Conservation (phyloP, 2,329 filamentous ascomycete genomes). For the Aspergillus amoenus region DNA sequence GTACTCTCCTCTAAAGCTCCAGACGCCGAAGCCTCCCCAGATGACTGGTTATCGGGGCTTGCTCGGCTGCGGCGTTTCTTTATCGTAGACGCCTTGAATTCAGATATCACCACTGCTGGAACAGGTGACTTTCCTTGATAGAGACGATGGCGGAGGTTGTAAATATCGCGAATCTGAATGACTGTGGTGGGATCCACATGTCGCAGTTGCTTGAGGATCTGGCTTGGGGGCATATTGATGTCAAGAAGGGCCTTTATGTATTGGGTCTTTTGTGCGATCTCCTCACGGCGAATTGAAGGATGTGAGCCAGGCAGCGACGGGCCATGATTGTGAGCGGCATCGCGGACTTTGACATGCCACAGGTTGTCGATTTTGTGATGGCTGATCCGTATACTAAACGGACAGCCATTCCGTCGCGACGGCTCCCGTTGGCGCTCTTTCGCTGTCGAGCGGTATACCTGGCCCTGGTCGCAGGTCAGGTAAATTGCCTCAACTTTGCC, state of each 20-base stretch:
- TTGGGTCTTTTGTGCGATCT: constrained; percentile 11
- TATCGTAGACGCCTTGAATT: background rate
- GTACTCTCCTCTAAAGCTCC: background rate
- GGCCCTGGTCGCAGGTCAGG: constrained; percentile 13
- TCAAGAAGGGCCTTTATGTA: constrained; percentile 14
- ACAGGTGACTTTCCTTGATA: constrained; percentile 10
- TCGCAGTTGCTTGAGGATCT: constrained; percentile 12
- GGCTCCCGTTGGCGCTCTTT: constrained; percentile 8
- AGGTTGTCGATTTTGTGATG: constrained; percentile 10
- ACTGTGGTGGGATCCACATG: constrained; percentile 11
- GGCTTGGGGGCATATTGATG: constrained; percentile 13
- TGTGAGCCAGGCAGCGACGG: constrained; percentile 7
- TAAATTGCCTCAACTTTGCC: constrained; percentile 12
- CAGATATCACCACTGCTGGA: constrained; percentile 4
- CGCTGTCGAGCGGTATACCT: constrained; percentile 8
- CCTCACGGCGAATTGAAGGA: constrained; percentile 11
- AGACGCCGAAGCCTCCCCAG: background rate
- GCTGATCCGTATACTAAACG: constrained; percentile 12
- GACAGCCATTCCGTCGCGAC: constrained; percentile 10
- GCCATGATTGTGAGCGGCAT: constrained; percentile 9
- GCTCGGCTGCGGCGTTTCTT: background rate
- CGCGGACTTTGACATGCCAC: constrained; percentile 12
- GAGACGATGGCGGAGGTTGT: constrained; percentile 10
- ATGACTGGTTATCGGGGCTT: background rate
- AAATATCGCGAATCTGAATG: constrained; percentile 12